These are phyloP conservation scores for Phytophthora foliorum DNA, from an alignment of 352 stramenopile genomes.

Conservation along the genomic window DNA sequence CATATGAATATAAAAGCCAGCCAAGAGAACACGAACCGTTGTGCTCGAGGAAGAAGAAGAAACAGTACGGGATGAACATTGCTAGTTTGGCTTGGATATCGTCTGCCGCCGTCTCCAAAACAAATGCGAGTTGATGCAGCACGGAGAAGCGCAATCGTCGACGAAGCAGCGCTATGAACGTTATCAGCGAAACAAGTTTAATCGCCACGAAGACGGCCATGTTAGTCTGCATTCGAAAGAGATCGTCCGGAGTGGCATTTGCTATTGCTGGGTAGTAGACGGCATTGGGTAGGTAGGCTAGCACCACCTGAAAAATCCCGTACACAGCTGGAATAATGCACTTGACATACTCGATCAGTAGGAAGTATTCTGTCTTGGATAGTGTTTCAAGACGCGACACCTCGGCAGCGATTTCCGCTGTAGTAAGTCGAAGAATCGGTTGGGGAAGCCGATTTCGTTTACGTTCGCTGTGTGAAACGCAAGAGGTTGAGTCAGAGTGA, in stretches of 20 bases:
- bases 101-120: conserved; percentile 32
- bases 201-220: conserved; percentile 32
- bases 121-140: conserved; percentile 40
- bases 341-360: conserved; percentile 42
- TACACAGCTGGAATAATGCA: conserved; percentile 39
- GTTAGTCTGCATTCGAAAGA: conserved; percentile 16
- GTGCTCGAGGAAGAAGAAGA: conserved; percentile 45
- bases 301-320: conserved; percentile 24
- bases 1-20: too few relatives aligned
- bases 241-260: neutral
- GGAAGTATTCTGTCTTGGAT: conserved; percentile 33
- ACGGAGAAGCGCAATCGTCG: conserved; percentile 26
- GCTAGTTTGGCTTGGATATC: conserved; percentile 38
- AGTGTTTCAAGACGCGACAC: conserved; percentile 19
- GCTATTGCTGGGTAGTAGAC: conserved; percentile 20
- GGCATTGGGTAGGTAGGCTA: conserved; percentile 22
- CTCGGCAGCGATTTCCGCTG: neutral
- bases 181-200: conserved; percentile 22
- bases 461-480: neutral
- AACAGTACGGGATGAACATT: conserved; percentile 38
- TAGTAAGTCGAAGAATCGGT: neutral
- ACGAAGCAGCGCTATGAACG: conserved; percentile 17
- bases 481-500: neutral
- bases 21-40: conserved; percentile 35
- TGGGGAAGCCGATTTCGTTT: neutral